Conservation (phyloP, 1,139 yeast genomes). For the Wickerhamomyces sp. region DNA sequence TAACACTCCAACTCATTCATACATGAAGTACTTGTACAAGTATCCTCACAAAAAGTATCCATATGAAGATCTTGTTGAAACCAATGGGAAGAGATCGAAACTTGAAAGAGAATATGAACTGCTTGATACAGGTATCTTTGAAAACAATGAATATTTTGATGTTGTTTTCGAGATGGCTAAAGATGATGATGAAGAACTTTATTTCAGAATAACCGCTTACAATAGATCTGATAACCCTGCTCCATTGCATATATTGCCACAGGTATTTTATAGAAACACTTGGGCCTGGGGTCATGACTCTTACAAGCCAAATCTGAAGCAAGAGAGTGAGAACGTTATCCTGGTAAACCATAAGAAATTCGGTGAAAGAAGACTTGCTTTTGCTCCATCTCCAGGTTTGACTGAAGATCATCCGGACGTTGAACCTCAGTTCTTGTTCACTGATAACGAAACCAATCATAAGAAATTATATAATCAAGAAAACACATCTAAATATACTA, state of each 20-base stretch:
- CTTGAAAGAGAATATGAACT: constrained; percentile 58
- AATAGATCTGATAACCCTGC: constrained; percentile 82
- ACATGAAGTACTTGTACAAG: constrained; percentile 89
- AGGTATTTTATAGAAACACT: constrained; percentile 80
- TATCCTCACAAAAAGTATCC: constrained; percentile 87
- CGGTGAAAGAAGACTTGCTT: constrained; percentile 65
- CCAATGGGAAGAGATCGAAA: constrained; percentile 62
- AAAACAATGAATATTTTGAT: constrained; percentile 82
- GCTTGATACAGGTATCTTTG: constrained; percentile 70
- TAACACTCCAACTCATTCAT: constrained; percentile 90
- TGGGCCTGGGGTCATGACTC: constrained; percentile 85
- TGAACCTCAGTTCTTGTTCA: constrained; percentile 72
- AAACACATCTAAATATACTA: constrained; percentile 55
- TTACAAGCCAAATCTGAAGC: constrained; percentile 48
- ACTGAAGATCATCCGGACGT: constrained; percentile 57
- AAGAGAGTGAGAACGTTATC: constrained; percentile 42
- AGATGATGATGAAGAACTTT: constrained; percentile 72
- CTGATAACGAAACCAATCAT: constrained; percentile 86
- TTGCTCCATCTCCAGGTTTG: constrained; percentile 88
- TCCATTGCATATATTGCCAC: constrained; percentile 85
- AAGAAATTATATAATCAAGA: constrained; percentile 59
- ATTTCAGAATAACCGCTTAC: constrained; percentile 84
- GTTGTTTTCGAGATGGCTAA: constrained; percentile 91
- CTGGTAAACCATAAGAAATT: constrained; percentile 65
- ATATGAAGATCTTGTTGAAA: constrained; percentile 67